Percentiles rank a stretch among this genome's conserved stretches.
phyloP scores from a whole-genome alignment of 768 basidiomycete species.

The Xerocomellus dryophilus region DNA sequence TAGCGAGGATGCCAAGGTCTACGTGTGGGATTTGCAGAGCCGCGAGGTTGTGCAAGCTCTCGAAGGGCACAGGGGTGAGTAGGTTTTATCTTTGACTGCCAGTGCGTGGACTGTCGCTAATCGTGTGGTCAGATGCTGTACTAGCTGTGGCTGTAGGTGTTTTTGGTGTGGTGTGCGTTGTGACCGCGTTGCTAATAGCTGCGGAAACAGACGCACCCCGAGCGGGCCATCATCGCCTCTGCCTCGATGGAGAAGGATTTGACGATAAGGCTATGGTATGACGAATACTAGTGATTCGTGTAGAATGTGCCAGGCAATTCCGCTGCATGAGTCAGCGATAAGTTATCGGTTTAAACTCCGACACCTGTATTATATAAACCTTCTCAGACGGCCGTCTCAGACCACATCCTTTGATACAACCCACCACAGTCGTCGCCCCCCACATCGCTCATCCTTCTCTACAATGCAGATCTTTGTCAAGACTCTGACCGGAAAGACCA shows the following conservation, averaged over 20 bases:
- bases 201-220: conserved; percentile 67
- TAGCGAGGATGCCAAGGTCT: conserved; percentile 85
- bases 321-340: conserved; percentile 11
- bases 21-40: conserved; percentile 87
- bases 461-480: conserved; percentile 74
- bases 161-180: conserved; percentile 4
- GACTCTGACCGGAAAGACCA: conserved; percentile 86
- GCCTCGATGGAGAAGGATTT: conserved; percentile 89
- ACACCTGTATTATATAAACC: conserved; percentile 12
- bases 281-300: conserved; percentile 27
- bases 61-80: conserved; percentile 76
- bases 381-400: not conserved
- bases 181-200: conserved; percentile 3
- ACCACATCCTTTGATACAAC: not conserved
- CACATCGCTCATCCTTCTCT: not conserved
- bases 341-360: conserved; percentile 21
- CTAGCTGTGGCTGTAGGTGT: conserved; percentile 69
- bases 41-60: conserved; percentile 71
- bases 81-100: not conserved
- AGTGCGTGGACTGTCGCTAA: not conserved
- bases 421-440: not conserved
- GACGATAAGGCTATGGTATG: conserved; percentile 79
- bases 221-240: conserved; percentile 71
- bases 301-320: conserved; percentile 12
- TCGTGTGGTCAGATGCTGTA: conserved; percentile 47